Evolutionary conservation across 768 basidiomycete genomes (phyloP).

Genomic region (Lactarius hengduanensis): DNA sequence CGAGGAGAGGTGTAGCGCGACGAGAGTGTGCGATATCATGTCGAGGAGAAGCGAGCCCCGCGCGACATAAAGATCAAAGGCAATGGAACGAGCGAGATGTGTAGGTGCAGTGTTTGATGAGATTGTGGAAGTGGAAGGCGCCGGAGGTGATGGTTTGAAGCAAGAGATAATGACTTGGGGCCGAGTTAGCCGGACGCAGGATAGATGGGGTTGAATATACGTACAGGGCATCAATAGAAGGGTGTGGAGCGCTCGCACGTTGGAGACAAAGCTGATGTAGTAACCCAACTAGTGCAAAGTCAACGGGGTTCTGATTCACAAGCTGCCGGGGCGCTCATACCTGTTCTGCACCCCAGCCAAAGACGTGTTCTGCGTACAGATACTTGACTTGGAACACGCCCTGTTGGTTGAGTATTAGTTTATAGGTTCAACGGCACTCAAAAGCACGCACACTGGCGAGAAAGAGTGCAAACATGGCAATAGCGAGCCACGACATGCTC

Average conservation of each 20-base stretch:
- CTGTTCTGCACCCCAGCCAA: constrained; percentile 63
- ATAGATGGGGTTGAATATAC: constrained; percentile 30
- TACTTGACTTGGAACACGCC: constrained; percentile 77
- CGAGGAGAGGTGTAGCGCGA: constrained; percentile 54
- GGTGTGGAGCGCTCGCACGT: constrained; percentile 60
- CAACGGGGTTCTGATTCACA: constrained; percentile 4
- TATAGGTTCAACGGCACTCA: constrained; percentile 6
- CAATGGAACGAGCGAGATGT: constrained; percentile 57
- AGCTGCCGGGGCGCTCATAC: constrained; percentile 32
- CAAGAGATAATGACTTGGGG: constrained; percentile 57
- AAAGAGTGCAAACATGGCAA: constrained; percentile 60
- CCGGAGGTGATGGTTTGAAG: constrained; percentile 48
- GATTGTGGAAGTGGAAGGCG: constrained; percentile 15
- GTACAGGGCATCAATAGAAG: constrained; percentile 67
- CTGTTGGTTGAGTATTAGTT: constrained; percentile 34
- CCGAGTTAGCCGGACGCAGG: constrained; percentile 33
- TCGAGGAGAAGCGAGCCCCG: constrained; percentile 66
- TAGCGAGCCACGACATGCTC: constrained; percentile 68
- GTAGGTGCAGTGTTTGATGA: constrained; percentile 44
- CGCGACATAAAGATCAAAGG: constrained; percentile 67
- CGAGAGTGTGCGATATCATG: constrained; percentile 59
- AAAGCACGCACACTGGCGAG: constrained; percentile 57
- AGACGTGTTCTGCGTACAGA: constrained; percentile 72
- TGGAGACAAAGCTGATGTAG: constrained; percentile 71
- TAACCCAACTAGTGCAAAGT: constrained; percentile 52